Conservation (phyloP, 2,329 filamentous ascomycete genomes). For the Penicillium glabrum region DNA sequence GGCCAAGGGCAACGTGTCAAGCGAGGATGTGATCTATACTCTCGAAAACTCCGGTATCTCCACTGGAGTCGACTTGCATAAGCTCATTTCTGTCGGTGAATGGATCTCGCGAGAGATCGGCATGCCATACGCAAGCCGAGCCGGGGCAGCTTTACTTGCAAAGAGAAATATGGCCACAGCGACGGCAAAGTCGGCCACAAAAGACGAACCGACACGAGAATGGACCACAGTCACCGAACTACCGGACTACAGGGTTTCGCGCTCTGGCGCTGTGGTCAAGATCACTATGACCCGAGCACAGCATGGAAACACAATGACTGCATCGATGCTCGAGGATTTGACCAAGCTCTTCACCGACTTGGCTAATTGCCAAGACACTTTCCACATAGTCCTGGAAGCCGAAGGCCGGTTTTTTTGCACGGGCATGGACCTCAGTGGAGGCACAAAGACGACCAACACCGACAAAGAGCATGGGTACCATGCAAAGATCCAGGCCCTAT, state of each 20-base stretch:
- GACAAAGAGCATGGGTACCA: too few species aligned
- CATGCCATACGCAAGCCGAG: constrained; percentile 18
- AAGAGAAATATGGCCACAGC: background rate
- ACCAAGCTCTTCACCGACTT: background rate
- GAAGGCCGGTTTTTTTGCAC: background rate
- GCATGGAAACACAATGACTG: background rate
- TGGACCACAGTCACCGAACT: background rate
- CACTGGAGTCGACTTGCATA: constrained; percentile 67
- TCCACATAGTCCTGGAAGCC: background rate
- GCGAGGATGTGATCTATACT: constrained; percentile 80
- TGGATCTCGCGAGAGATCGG: constrained; percentile 63
- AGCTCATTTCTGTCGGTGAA: constrained; percentile 65
- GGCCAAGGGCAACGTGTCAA: constrained; percentile 81
- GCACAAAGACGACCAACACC: background rate
- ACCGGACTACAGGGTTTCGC: background rate
- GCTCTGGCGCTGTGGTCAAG: background rate
- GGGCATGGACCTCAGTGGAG: background rate
- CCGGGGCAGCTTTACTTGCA: background rate
- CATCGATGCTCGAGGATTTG: background rate
- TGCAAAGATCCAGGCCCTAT: too few species aligned
- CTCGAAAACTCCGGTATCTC: constrained; percentile 61
- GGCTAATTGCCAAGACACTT: background rate
- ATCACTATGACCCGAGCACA: background rate
- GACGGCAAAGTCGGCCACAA: background rate
- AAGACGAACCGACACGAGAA: background rate